phyloP scores from a whole-genome alignment of 2,329 filamentous ascomycete species.

The Tolypocladium sp. region DNA sequence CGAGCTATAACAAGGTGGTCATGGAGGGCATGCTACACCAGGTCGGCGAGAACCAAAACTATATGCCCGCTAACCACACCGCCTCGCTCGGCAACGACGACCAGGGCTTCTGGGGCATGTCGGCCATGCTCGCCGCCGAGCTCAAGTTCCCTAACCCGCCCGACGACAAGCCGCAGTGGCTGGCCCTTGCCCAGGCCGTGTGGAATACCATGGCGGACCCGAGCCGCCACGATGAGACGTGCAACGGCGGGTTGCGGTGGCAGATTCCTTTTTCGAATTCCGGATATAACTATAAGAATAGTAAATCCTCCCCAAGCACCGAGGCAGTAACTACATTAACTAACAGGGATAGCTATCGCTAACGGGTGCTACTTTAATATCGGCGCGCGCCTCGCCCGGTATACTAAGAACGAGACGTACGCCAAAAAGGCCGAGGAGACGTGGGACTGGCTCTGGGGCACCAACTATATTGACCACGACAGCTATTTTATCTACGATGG shows the following conservation, averaged over 20 bases:
- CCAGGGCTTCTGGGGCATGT: conserved; percentile 62
- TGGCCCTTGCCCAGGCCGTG: conserved; percentile 59
- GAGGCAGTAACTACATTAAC: too few relatives aligned
- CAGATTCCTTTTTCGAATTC: conserved; percentile 67
- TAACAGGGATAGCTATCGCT: conserved; percentile 35
- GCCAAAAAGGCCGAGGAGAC: conserved; percentile 50
- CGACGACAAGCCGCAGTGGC: conserved; percentile 44
- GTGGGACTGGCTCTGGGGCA: conserved; percentile 50
- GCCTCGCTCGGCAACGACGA: conserved; percentile 59
- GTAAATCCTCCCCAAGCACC: conserved; percentile 18
- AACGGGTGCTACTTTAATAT: conserved; percentile 58
- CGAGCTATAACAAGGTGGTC: conserved; percentile 50
- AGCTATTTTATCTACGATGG: conserved; percentile 58
- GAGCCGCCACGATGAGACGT: conserved; percentile 55
- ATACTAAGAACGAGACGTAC: conserved; percentile 59
- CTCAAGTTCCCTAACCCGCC: conserved; percentile 52
- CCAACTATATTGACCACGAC: conserved; percentile 50
- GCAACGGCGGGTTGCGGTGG: conserved; percentile 65
- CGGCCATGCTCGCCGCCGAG: conserved; percentile 59
- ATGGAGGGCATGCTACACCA: conserved; percentile 50
- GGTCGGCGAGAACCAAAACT: conserved; percentile 45
- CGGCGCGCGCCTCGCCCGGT: conserved; percentile 60
- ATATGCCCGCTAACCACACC: conserved; percentile 51
- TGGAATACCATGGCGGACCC: conserved; percentile 52
- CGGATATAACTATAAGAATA: conserved; percentile 70